These are phyloP conservation scores for Balakata baccata DNA, from an alignment of 345 rosid species.

Conservation along the genomic window DNA sequence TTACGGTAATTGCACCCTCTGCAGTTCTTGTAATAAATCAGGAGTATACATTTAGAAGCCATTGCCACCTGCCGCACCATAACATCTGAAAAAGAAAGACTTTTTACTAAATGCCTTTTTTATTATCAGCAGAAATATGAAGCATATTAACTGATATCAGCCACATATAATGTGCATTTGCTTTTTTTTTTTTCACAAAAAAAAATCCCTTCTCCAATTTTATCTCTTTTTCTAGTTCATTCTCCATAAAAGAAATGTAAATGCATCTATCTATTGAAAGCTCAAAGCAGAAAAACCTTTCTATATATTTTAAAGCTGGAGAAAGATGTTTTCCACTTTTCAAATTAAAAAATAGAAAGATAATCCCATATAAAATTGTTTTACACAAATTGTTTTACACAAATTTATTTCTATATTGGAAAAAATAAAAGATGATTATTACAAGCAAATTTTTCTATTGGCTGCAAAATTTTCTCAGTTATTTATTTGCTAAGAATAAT, in stretches of 20 bases:
- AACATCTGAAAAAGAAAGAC: constrained; percentile 39
- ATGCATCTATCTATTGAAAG: background rate
- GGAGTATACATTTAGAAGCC: constrained; percentile 51
- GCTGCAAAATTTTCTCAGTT: background rate
- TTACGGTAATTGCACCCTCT: constrained; percentile 46
- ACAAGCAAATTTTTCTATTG: background rate
- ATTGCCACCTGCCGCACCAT: constrained; percentile 55
- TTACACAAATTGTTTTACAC: no score
- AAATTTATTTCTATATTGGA: background rate
- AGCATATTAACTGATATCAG: background rate
- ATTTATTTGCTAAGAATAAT: background rate
- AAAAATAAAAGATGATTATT: background rate
- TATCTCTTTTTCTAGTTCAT: background rate
- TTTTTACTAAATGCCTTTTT: background rate
- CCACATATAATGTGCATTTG: background rate
- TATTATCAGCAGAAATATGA: background rate
- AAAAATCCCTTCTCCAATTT: no score
- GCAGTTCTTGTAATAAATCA: constrained; percentile 55
- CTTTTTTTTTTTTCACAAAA: background rate
- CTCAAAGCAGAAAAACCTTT: background rate
- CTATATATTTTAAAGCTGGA: background rate
- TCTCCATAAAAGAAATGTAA: background rate
- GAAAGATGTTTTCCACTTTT: background rate
- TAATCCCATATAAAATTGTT: no score
- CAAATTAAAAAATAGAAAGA: background rate